Evolutionary conservation across 2,329 filamentous ascomycete genomes (phyloP), one percentile per base, ranked within the genome.

Genomic region (Ophiostoma himal-ulmi): DNA sequence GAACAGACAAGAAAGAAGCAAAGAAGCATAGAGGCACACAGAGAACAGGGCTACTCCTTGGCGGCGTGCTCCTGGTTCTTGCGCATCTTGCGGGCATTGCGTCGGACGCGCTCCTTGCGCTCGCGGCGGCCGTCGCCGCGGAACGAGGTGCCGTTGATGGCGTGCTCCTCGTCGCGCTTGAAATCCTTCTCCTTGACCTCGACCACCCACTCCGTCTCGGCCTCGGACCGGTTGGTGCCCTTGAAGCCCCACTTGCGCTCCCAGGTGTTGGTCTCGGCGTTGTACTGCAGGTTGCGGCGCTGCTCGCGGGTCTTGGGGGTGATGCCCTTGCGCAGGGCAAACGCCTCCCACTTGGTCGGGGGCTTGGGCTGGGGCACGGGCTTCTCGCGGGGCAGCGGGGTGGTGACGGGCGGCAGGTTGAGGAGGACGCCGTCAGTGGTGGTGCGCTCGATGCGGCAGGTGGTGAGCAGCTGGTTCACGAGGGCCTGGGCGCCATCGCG

Each of bases 241-340:
- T 94, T 91, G 83, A 95, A 97, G 0, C 95, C 95, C 93, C 94
- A 99, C 81, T 93, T 94, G 73, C 92, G 90, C 78, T 93, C 91
- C 93, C 93, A 98, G 79, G 95, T 91, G 74, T 92, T 91, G 41
- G 83, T 91, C 71, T 85, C 88, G 80, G 96, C 92, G 80, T 98
- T 93, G 79, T 90, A 98, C 70, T 90, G 88, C 76, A 94, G 82
- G 82, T 97, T 85, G 81, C 84, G 80, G 73, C 88, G 86, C 80
- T 89, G 85, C 78, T 95, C 93, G 75, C 91, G 88, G 75, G 88
- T 91, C 86, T 94, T 96, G 81, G 89, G 88, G 83, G 91, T 92
- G 82, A 99, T 98, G 70, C 95, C 95, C 86, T 97, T 96, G 88
- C 96, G 96, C 80, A 89, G 91, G 65, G 95, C 95, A 82, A 99